Base-by-base conservation (phyloP, 1,139 yeast species). In the Candida anutae region DNA sequence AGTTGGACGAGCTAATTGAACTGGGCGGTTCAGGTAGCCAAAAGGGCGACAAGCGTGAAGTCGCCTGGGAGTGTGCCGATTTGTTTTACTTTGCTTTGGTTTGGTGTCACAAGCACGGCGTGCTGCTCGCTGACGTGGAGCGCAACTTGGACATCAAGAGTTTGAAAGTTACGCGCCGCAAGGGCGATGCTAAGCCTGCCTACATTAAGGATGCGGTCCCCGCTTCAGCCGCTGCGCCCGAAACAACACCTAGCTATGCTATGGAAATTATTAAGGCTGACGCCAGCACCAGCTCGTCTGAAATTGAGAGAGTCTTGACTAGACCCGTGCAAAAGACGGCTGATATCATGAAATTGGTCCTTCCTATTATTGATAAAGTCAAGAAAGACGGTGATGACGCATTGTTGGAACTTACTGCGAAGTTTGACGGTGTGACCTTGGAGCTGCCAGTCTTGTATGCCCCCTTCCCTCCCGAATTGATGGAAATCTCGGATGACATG, bases 41-140 rank as follows among this genome's bases (percentile, higher is more conserved):
- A 40, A 72, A 71, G 3, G 35, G 39, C 13, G 50, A 54, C 27
- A 43, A 45, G 26, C 46, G 50, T 17, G 97, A 90, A 38, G 72
- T 87, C 29, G 81, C 97, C 0, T 90, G 96, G 95, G 98, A 90
- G 58, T 90, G 94, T 32, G 98, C 98, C 5, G 99, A 93, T 52
- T 67, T 90, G 50, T 57, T 93, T 33, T 90, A 93, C 58, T 93
- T 93, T 55, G 88, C 93, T 8, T 56, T 88, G 67, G 69, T 85
- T n/a, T 83, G 85, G 70, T 75, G 93, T 40, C 79, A 81, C 24
- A 78, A 84, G 52, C 64, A 76, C 43, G 95, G 88, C 21, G 95
- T 88, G 22, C 60, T 79, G 16, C 62, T 88, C 48, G 62, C 71
- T 10, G 96, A 88, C 43, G 77, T 90, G 24, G 95, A 87, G 57